phyloP scores from a whole-genome alignment of 805 yeast genomes.

The Candida easanensis region DNA sequence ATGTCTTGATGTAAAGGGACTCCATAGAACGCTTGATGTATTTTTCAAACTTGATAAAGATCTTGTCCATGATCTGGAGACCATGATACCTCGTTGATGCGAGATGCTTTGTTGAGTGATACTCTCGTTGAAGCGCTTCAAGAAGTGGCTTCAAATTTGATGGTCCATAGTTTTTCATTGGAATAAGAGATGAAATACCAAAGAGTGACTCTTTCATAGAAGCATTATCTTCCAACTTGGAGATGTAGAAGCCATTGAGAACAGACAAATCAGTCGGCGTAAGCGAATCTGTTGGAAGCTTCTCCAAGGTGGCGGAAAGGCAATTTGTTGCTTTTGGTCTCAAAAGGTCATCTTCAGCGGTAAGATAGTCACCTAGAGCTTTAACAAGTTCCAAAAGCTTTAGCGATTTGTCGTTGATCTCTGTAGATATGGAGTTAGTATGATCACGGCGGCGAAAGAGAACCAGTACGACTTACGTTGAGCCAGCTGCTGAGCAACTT shows the following conservation, averaged over 20 bases:
- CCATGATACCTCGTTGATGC: constrained; percentile 62
- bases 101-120: constrained; percentile 54
- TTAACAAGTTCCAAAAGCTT: constrained; percentile 47
- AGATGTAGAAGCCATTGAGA: constrained; percentile 49
- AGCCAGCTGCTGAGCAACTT: constrained; percentile 31
- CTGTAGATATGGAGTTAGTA: constrained; percentile 6
- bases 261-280: constrained; percentile 38
- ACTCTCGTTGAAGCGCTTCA: constrained; percentile 35
- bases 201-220: constrained; percentile 49
- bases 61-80: constrained; percentile 45
- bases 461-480: constrained; percentile 15
- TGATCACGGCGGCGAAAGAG: neutral
- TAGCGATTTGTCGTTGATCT: constrained; percentile 9
- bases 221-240: constrained; percentile 64
- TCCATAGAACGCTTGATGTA: constrained; percentile 23
- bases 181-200: constrained; percentile 52
- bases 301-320: constrained; percentile 36
- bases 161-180: constrained; percentile 47
- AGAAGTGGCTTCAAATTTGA: constrained; percentile 38
- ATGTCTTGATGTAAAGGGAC: constrained; percentile 50
- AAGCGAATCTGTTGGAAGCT: constrained; percentile 30
- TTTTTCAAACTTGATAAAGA: constrained; percentile 32
- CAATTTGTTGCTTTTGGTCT: constrained; percentile 50
- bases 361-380: constrained; percentile 57
- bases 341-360: constrained; percentile 52